Percentiles rank a stretch among this genome's conserved stretches.
These are phyloP conservation scores for Ustilago trichophora DNA, from an alignment of 1,284 basidiomycete genomes.

Conservation along the genomic window DNA sequence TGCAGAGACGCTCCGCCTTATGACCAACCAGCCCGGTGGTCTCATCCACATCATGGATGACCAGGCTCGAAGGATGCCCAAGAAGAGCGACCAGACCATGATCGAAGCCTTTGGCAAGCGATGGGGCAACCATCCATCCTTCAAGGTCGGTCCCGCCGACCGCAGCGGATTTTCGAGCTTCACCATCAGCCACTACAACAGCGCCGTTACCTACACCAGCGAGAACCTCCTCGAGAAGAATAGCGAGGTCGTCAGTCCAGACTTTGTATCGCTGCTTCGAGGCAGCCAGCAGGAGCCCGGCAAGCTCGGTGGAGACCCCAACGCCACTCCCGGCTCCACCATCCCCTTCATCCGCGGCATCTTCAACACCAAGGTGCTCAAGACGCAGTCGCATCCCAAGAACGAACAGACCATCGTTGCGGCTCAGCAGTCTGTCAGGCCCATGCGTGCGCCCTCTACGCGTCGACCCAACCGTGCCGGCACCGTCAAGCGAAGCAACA, in stretches of 20 bases:
- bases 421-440: slow-evolving; percentile 89
- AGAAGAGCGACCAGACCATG: slow-evolving; percentile 93
- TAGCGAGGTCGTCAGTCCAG: slow-evolving; percentile 86
- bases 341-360: slow-evolving; percentile 85
- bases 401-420: slow-evolving; percentile 93
- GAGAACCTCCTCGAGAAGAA: slow-evolving; percentile 90
- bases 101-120: slow-evolving; percentile 91
- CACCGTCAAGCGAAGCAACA: slow-evolving; percentile 50
- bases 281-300: slow-evolving; percentile 69
- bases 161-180: slow-evolving; percentile 85
- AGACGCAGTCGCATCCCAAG: slow-evolving; percentile 86
- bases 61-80: slow-evolving; percentile 82
- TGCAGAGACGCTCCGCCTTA: slow-evolving; percentile 83
- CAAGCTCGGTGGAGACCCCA: slow-evolving; percentile 57
- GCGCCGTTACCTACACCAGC: slow-evolving; percentile 87
- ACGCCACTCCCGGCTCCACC: slow-evolving; percentile 50
- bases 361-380: slow-evolving; percentile 86
- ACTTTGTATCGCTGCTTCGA: slow-evolving; percentile 87
- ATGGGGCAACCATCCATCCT: slow-evolving; percentile 90
- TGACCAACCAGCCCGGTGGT: slow-evolving; percentile 88
- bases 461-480: slow-evolving; percentile 48
- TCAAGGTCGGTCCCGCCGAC: slow-evolving; percentile 70
- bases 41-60: slow-evolving; percentile 98
- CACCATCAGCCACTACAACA: slow-evolving; percentile 89
- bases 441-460: slow-evolving; percentile 84